Conservation (phyloP, 192 early-diverging fungal species). For the Ambispora gerdemannii region DNA sequence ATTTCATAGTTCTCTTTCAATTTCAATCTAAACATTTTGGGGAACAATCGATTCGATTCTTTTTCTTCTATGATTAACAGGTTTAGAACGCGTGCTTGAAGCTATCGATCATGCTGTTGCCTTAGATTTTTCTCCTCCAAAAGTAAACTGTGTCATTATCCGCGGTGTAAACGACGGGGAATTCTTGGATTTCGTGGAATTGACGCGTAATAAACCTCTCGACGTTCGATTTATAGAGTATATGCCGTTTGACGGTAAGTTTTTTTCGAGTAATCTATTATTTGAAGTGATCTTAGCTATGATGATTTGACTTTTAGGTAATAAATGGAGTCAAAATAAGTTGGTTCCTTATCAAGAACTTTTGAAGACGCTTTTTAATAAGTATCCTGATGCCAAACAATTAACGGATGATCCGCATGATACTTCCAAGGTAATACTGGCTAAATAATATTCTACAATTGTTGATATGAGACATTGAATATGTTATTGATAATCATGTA, state of each 20-base stretch:
- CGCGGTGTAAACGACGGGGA: slow-evolving; percentile 82
- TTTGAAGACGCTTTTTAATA: slow-evolving; percentile 51
- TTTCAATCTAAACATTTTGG: too few species aligned
- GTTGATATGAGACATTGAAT: too few species aligned
- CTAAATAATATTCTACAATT: slow-evolving; percentile 6
- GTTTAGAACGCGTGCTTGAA: slow-evolving; percentile 74
- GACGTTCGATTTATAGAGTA: slow-evolving; percentile 96
- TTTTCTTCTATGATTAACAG: slow-evolving; percentile 28
- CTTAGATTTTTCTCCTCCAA: slow-evolving; percentile 69
- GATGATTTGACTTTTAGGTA: slow-evolving; percentile 49
- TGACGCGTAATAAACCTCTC: slow-evolving; percentile 72
- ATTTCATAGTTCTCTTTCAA: too few species aligned
- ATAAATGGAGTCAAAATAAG: slow-evolving; percentile 82
- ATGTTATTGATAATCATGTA: neutral
- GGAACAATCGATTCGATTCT: too few species aligned
- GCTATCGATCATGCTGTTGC: slow-evolving; percentile 67
- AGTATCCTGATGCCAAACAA: slow-evolving; percentile 63
- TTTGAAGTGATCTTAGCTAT: neutral
- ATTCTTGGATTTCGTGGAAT: slow-evolving; percentile 76
- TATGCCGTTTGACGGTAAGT: slow-evolving; percentile 94
- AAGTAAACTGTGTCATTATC: slow-evolving; percentile 95
- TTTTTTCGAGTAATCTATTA: neutral
- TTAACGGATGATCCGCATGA: slow-evolving; percentile 75
- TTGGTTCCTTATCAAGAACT: slow-evolving; percentile 82
- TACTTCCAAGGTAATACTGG: slow-evolving; percentile 78